Evolutionary conservation across 108 stramenopile species (phyloP), one percentile per base, ranked within the genome.

Genomic region (Parietichytrium sp.): DNA sequence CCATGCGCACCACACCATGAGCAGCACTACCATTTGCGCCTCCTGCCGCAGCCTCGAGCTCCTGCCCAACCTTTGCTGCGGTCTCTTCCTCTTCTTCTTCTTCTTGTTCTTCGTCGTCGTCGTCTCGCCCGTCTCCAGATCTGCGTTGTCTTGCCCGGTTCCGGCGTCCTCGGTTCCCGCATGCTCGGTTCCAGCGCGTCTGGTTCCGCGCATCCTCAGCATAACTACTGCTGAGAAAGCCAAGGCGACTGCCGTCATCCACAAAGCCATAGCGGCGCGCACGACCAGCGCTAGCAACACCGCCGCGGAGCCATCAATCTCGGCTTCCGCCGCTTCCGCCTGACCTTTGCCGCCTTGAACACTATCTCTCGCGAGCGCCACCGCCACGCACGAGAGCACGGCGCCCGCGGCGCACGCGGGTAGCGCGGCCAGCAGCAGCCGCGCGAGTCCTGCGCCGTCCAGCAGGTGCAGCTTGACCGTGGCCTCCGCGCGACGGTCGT

Each of bases 381-480:
- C 42, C 6, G 61, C 36, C 6, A 72, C 45, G 33, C 16, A 10
- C 10, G 61, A 45, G 0, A 72, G 29, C 10, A 72, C 42, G n/a
- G n/a, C n/a, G n/a, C n/a, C n/a, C n/a, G n/a, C n/a, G n/a, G n/a
- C n/a, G n/a, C n/a, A n/a, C n/a, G n/a, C n/a, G n/a, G n/a, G n/a
- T 16, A 72, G 29, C 13, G 61, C 6, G 10, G 45, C 45, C 10
- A 72, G 61, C n/a, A 72, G 42, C 61, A 20, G 13, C n/a, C 61
- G 61, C 61, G 45, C 10, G 2, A 72, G 61, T n/a, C 45, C 25
- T 47, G 38, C 38, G 42, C 61, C 61, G 2, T 33, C n/a, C 61
- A 72, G 36, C 38, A 42, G n/a, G 61, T 72, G 61, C 29, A 72
- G 42, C 38, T 72, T 72, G 38, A 72, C 45, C 38, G 38, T 72